A percentile compares a stretch with the other conserved stretches of the same genome.
phyloP scores from a whole-genome alignment of 192 early-diverging fungal genomes.

The Neocallimastix lanati region DNA sequence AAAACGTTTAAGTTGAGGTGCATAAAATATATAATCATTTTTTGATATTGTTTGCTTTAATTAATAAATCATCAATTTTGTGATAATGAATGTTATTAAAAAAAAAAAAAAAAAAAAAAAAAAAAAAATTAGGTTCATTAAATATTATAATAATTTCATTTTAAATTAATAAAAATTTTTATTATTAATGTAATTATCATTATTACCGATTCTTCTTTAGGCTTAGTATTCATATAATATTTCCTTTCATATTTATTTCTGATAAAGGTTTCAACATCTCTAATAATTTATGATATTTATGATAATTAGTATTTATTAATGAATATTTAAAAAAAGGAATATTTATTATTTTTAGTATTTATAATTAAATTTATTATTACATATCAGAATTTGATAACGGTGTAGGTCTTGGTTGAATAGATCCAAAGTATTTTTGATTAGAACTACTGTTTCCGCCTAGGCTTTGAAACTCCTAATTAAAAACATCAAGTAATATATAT shows the following conservation, averaged over 20 bases:
- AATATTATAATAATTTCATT: too few relatives aligned
- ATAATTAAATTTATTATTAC: too few relatives aligned
- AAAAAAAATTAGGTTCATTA: too few relatives aligned
- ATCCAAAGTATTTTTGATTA: background rate
- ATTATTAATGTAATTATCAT: too few relatives aligned
- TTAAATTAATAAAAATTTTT: too few relatives aligned
- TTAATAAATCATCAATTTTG: too few relatives aligned
- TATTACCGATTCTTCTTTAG: conserved; percentile 3
- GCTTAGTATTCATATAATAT: conserved; percentile 28
- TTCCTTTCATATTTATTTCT: conserved; percentile 80
- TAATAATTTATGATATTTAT: conserved; percentile 5
- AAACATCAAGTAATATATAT: too few relatives aligned
- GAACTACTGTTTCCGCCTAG: background rate
- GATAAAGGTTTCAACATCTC: conserved; percentile 73
- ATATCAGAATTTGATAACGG: conserved; percentile 39
- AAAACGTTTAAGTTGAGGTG: background rate
- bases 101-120: too few relatives aligned
- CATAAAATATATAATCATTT: background rate
- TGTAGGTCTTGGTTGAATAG: conserved; percentile 51
- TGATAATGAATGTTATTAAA: too few relatives aligned
- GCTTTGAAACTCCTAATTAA: background rate
- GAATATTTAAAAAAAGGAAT: too few relatives aligned
- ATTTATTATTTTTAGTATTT: too few relatives aligned
- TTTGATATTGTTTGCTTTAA: background rate
- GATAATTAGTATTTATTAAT: too few relatives aligned